Evolutionary conservation across 2,329 filamentous ascomycete genomes (phyloP), one percentile per base, ranked within the genome.

Genomic region (Pestalotiopsis sp.): DNA sequence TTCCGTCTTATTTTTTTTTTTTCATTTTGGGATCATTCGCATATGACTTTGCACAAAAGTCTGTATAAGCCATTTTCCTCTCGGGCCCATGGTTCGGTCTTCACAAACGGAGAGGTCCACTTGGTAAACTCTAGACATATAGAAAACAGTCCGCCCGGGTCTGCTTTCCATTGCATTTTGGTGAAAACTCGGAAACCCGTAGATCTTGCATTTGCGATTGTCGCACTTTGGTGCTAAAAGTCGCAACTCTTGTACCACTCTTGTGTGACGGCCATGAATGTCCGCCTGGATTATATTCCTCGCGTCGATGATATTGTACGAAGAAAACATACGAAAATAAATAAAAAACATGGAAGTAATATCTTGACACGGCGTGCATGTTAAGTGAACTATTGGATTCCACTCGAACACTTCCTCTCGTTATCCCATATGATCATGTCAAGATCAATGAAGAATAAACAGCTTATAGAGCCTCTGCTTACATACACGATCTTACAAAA

Each of bases 91-190:
- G 22, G 22, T 30, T 30, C 3, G 13, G 20, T 59, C 64, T 24
- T 24, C 60, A 10, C 26, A 59, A 26, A 40, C 52, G 30, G 13
- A 59, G 61, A 48, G 24, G 48, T 66, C 24, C 24, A 44, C 11
- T 66, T 44, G 64, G 64, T 66, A 66, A 66, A 58, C 26, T 35
- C 35, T 66, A 66, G 64, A 66, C 55, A 58, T 66, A 58, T 57
- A 66, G 64, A 66, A 66, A 66, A 66, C 64, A 66, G 64, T 66
- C 64, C 64, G 14, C 22, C 55, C 48, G 48, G 64, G 64, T 52
- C 52, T 66, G 64, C 64, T 66, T 66, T 66, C 38, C 64, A 40
- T 17, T 58, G 35, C 64, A 60, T 59, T 13, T 44, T 44, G 30
- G 52, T 66, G 64, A 58, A 24, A 48, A 35, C 24, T 38, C 26